Evolutionary conservation across 2,329 filamentous ascomycete species (phyloP), one percentile per base, ranked within the genome.

Genomic region (Trichoderma koningiopsis): DNA sequence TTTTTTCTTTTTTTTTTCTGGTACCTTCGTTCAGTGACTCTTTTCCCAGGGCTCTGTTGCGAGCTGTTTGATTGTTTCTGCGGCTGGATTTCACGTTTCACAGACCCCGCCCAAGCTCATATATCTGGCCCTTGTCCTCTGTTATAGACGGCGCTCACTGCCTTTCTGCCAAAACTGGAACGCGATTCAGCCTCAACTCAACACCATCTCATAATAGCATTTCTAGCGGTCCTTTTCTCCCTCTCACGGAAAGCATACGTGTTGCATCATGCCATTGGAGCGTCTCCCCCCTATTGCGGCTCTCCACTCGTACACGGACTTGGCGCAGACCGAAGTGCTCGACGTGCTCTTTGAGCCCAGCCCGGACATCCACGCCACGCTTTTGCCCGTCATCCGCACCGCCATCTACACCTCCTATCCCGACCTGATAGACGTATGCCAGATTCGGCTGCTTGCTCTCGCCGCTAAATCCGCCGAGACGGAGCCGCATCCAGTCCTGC

Each of bases 271-370:
- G 74, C 47, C 72, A 16, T 67, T 71, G 40, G 58, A 58, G 29
- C 69, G 68, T 33, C 75, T 96, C 7, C 92, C 92, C 14, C 77
- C 84, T 33, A 83, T 90, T 74, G 77, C 82, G 57, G 80, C 81
- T 16, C 82, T 96, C 49, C 81, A 85, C 31, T 80, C 81, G 58
- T 85, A 90, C 60, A 77, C 88, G 22, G 84, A 87, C 35, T 75
- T 83, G 33, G 81, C 86, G 24, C 85, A 91, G 68, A 84, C 83
- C 47, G 76, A 80, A 5, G 82, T 89, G 61, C 87, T 97, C 60
- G 92, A 96, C 80, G 85, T 89, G 4, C 89, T 97, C 70, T 97
- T 97, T 80, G 94, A 97, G 78, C 92, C 92, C 19, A 94, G 91
- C 66, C 83, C 86, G 0, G 87, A 90, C 62, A 88, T 97, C 1